These are phyloP conservation scores for Nepenthes alata DNA, from an alignment of 179 eudicot genomes.

Conservation along the genomic window DNA sequence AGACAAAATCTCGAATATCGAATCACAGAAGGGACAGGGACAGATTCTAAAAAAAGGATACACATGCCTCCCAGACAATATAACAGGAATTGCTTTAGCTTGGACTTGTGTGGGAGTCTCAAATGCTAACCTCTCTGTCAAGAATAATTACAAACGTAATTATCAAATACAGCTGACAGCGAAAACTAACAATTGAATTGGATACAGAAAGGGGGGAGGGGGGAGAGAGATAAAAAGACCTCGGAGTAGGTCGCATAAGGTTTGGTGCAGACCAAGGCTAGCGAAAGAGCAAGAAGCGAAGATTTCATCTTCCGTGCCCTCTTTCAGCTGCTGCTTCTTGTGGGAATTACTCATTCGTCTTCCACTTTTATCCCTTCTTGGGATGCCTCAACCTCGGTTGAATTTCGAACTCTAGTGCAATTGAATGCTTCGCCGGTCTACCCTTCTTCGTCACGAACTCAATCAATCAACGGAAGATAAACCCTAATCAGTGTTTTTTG, in stretches of 20 bases:
- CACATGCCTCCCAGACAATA: slow-evolving; percentile 80
- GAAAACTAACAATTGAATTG: not conserved
- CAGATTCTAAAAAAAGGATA: slow-evolving; percentile 19
- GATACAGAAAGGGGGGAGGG: not conserved
- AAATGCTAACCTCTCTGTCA: slow-evolving; percentile 66
- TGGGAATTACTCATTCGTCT: slow-evolving; percentile 5
- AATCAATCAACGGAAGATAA: too few relatives aligned
- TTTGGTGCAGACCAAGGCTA: slow-evolving; percentile 71
- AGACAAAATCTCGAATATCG: not conserved
- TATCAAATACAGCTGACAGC: not conserved
- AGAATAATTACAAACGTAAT: not conserved
- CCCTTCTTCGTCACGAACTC: too few relatives aligned
- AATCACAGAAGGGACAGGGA: not conserved
- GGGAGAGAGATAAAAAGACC: slow-evolving; percentile 27
- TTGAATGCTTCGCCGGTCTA: not conserved
- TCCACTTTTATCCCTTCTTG: too few relatives aligned
- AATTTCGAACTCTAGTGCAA: too few relatives aligned
- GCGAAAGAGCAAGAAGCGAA: slow-evolving; percentile 75
- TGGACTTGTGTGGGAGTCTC: slow-evolving; percentile 77
- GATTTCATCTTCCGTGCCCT: slow-evolving; percentile 17
- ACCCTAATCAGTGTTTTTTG: too few relatives aligned
- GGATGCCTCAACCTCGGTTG: too few relatives aligned
- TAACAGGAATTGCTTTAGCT: slow-evolving; percentile 85
- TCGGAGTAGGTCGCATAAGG: slow-evolving; percentile 64
- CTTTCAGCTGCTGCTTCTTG: slow-evolving; percentile 5